A percentile compares a stretch with the other conserved stretches of the same genome.
phyloP scores from a whole-genome alignment of 2,329 filamentous ascomycete genomes.

The Phoma sp. region DNA sequence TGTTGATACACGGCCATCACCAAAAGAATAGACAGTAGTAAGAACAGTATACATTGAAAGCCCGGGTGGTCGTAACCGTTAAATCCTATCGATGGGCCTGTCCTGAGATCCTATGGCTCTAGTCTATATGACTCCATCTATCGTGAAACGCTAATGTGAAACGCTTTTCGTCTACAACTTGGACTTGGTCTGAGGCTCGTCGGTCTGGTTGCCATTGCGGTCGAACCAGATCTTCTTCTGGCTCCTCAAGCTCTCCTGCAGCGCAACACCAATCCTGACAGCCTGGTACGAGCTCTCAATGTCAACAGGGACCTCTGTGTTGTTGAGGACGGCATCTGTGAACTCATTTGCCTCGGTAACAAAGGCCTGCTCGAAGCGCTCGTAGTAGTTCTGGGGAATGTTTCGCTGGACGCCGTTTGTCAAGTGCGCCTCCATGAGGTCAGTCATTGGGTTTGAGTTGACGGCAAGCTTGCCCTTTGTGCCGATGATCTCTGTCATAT shows the following conservation, averaged over 20 bases:
- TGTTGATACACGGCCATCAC: too few relatives aligned
- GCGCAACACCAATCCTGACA: constrained; percentile 65
- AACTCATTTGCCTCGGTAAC: constrained; percentile 71
- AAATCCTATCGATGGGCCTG: background rate
- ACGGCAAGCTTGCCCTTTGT: constrained; percentile 69
- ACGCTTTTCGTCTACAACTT: constrained; percentile 42
- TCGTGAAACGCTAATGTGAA: background rate
- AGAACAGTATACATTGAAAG: background rate
- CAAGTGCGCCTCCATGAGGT: constrained; percentile 65
- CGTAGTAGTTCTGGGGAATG: constrained; percentile 69
- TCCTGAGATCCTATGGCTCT: background rate
- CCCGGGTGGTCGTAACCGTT: background rate
- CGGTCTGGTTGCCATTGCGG: constrained; percentile 58
- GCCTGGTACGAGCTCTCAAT: constrained; percentile 65
- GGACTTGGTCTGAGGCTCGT: constrained; percentile 38
- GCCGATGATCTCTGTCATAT: constrained; percentile 72
- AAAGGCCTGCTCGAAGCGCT: constrained; percentile 68
- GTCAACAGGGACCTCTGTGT: constrained; percentile 63
- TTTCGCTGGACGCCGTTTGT: constrained; percentile 63
- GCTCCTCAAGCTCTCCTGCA: constrained; percentile 54
- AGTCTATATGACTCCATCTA: constrained; percentile 9
- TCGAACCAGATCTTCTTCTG: constrained; percentile 63
- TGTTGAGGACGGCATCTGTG: constrained; percentile 64
- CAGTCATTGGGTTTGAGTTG: constrained; percentile 64
- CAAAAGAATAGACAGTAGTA: too few relatives aligned